These are phyloP conservation scores for Closterium sp. DNA, from an alignment of 139 green algal genomes.

Conservation along the genomic window DNA sequence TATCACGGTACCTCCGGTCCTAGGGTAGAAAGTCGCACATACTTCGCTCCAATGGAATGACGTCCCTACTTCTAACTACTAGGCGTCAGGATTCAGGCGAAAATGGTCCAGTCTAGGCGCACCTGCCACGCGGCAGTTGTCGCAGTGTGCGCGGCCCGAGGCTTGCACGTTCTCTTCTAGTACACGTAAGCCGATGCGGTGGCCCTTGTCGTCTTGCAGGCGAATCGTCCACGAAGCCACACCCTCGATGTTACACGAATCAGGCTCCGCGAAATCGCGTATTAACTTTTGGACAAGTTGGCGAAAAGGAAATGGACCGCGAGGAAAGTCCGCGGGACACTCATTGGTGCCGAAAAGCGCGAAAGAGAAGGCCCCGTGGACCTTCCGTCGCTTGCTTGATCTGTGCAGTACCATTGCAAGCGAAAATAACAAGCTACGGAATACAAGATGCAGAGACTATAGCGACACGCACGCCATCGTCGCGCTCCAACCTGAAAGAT, in stretches of 20 bases:
- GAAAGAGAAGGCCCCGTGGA: background rate
- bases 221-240: background rate
- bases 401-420: background rate
- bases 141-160: background rate
- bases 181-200: background rate
- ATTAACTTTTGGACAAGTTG: background rate
- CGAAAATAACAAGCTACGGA: background rate
- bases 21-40: background rate
- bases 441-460: background rate
- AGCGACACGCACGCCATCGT: background rate
- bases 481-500: background rate
- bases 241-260: background rate
- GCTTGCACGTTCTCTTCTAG: background rate
- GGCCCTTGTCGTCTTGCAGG: background rate
- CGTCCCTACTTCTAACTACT: background rate
- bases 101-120: no score
- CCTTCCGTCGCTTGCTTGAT: background rate
- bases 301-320: background rate
- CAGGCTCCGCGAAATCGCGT: background rate
- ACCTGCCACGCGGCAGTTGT: background rate
- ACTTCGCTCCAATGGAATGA: background rate
- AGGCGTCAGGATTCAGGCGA: background rate
- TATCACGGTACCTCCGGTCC: background rate
- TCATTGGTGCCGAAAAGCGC: background rate
- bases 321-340: background rate